Evolutionary conservation across 1,139 yeast genomes (phyloP), one percentile per base, ranked within the genome.

Genomic region (Candida freyschussii): DNA sequence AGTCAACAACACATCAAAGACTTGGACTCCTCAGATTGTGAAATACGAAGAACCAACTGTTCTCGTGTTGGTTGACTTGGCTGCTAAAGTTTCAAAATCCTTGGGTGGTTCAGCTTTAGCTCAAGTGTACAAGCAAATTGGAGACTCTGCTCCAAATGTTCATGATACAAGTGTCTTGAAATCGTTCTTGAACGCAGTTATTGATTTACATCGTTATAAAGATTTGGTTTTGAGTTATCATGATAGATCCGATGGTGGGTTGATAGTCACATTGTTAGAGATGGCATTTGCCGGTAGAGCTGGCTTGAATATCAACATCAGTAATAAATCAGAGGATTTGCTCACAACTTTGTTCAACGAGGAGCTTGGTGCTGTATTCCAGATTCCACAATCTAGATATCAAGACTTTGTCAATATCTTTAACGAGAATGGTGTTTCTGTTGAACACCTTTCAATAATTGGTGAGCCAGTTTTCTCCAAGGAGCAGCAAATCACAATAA

Each of bases 211-310:
- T 58, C 69, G 72, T 51, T 55, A 65, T 28, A 67, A 75, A 32
- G 70, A 73, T 37, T 41, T 72, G 31, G 93, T 93, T 13, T 68
- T 80, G 52, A 86, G 97, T 8, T 93, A 93, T 64, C 99, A 93
- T 56, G 99, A 93, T 61, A 73, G 93, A 56, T 85, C 96, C 15
- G 99, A 93, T 60, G 99, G 99, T 71, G 99, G 99, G 55, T 68
- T 89, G 51, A 65, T 89, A 41, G 78, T 84, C 31, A 80, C 98
- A 8, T 65, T 84, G 30, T 64, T 82, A 26, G 99, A 93, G 65
- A 91, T 93, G 98, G 94, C 96, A 1, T 93, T 93, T 65, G 95
- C 98, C 30, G 89, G 93, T 20, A 81, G 97, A 63, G 74, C 77
- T 38, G 99, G 98, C 45, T 56, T 89, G 41, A 63, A 72, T 31